Evolutionary conservation across 179 eudicot species (phyloP).

Genomic region (Sideroxylon spinosum): DNA sequence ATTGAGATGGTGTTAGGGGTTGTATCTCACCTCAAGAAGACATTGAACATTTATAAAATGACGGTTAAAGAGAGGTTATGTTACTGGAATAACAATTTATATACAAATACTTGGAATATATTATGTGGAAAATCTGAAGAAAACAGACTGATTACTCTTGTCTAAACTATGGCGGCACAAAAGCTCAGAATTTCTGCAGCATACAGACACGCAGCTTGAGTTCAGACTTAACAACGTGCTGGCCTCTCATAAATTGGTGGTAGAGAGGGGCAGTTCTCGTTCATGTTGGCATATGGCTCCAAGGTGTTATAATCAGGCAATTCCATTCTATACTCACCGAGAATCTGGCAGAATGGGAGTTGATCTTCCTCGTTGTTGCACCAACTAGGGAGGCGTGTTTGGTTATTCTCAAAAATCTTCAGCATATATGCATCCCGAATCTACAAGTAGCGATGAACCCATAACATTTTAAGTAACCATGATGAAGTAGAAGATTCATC

Average conservation of each 20-base stretch:
- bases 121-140: too few species aligned
- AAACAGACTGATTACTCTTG: too few species aligned
- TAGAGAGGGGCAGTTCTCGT: constrained; percentile 30
- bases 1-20: too few species aligned
- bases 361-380: constrained; percentile 62
- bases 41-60: too few species aligned
- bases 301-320: constrained; percentile 75
- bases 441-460: constrained; percentile 29
- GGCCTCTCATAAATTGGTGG: constrained; percentile 17
- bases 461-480: constrained; percentile 5
- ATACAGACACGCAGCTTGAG: too few species aligned
- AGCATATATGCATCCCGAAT: constrained; percentile 96
- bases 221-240: constrained; percentile 37
- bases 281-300: constrained; percentile 90
- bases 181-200: too few species aligned
- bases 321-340: constrained; percentile 90
- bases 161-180: too few species aligned
- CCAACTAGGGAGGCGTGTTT: constrained; percentile 79
- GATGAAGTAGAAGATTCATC: neutral
- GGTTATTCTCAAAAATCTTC: constrained; percentile 70
- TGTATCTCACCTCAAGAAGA: too few species aligned
- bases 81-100: too few species aligned
- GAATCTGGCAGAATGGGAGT: constrained; percentile 87
- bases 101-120: too few species aligned
- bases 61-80: too few species aligned